Base-by-base conservation (phyloP, 371 early-diverging fungal species). In the Rhizopus stolonifer region DNA sequence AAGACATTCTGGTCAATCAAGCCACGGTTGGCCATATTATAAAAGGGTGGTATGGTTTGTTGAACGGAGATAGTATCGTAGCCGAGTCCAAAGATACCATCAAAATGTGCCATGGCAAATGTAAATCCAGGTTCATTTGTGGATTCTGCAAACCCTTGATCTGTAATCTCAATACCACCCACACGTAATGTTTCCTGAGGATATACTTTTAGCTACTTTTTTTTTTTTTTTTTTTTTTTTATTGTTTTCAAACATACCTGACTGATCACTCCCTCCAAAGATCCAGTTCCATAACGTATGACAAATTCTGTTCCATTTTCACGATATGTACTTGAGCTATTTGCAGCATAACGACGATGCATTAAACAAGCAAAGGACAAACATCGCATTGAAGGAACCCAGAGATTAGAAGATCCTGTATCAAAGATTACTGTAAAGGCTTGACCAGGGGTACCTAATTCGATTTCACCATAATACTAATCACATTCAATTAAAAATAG, bases 331-430 rank as follows among this genome's bases (percentile, higher is more conserved):
- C 60, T 60, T 18, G 91, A 90, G 64, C 85, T 64, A 51, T 56
- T 55, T 38, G 91, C 82, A 61, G 94, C 89, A 72, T 83, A 98
- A 11, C 90, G 86, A 29, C 77, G 57, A 67, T 96, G 97, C 61
- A 96, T 73, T 57, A 84, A 85, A 65, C 98, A 98, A 7, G 97
- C 93, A 61, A 97, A 92, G 2, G 93, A 92, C 29, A 69, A 74
- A 79, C 98, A 97, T 52, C 86, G 87, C 1, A 88, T 91, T n/a
- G 94, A 94, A 6, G 97, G 98, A 19, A 98, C 95, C 97, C 97
- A 95, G 25, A 95, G 82, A 67, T 96, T 95, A 42, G 91, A 88
- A 23, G 94, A 93, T 7, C 95, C 97, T 14, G 96, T 96, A 72
- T 96, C 97, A 55, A 95, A 91, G n/a, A 98, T 89, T 22, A 96